phyloP scores from a whole-genome alignment of 495 filamentous ascomycete species.

The Xylaria grammica region DNA sequence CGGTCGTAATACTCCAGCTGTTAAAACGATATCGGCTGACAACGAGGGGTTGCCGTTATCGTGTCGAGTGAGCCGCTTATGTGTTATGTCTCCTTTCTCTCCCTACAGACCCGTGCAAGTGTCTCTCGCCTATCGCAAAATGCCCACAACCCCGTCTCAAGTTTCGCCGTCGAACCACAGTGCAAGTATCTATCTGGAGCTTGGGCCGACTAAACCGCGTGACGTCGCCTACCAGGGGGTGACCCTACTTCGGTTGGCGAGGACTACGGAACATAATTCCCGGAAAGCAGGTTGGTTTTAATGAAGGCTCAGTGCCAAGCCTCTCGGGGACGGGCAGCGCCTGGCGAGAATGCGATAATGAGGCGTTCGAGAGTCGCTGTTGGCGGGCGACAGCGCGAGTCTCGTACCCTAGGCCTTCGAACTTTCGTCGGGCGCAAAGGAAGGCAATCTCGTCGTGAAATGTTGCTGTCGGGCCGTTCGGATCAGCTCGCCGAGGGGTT shows the following conservation, averaged over 20 bases:
- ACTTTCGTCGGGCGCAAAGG: background rate
- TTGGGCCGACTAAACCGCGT: background rate
- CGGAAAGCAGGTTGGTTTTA: background rate
- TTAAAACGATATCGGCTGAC: too few relatives aligned
- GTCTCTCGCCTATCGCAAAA: background rate
- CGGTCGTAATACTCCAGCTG: constrained; percentile 1
- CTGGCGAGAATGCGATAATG: background rate
- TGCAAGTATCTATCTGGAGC: background rate
- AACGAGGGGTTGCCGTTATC: background rate
- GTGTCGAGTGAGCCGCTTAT: background rate
- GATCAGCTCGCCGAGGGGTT: constrained; percentile 7
- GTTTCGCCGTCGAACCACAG: background rate
- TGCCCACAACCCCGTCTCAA: constrained; percentile 6
- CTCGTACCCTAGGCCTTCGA: background rate
- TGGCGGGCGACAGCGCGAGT: background rate
- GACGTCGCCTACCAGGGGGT: background rate
- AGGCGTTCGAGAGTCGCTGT: constrained; percentile 1
- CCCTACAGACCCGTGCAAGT: constrained; percentile 13
- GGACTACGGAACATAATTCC: constrained; percentile 15
- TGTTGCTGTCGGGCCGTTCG: background rate
- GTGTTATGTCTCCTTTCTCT: background rate
- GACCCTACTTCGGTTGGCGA: constrained; percentile 7
- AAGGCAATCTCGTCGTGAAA: constrained; percentile 2
- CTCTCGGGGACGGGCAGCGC: background rate
- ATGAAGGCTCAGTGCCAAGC: background rate